These are phyloP conservation scores for Dissophora ornata DNA, from an alignment of 192 early-diverging fungal genomes.

Conservation along the genomic window DNA sequence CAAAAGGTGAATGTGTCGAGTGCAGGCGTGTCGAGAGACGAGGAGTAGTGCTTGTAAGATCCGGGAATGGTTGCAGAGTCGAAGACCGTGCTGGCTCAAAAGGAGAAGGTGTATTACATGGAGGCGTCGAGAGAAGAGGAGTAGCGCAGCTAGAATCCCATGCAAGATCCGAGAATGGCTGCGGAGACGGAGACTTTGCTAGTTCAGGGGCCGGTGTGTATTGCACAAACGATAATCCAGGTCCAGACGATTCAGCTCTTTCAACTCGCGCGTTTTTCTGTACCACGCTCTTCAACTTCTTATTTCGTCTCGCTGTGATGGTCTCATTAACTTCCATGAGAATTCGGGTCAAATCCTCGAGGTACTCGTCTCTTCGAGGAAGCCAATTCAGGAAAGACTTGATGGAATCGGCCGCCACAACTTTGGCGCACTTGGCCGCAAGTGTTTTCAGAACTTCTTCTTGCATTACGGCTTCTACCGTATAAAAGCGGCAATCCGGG, in stretches of 20 bases:
- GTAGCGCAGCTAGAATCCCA: too few species aligned
- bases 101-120: too few species aligned
- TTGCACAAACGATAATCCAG: neutral
- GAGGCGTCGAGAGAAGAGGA: too few species aligned
- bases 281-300: neutral
- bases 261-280: too few species aligned
- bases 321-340: neutral
- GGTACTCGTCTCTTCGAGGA: neutral
- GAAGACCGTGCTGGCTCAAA: too few species aligned
- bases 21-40: too few species aligned
- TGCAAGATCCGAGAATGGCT: neutral
- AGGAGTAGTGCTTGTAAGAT: too few species aligned
- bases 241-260: neutral
- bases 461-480: neutral
- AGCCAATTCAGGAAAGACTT: constrained; percentile 1
- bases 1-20: too few species aligned
- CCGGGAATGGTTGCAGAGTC: too few species aligned
- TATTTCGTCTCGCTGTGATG: too few species aligned
- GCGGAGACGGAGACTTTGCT: constrained; percentile 2
- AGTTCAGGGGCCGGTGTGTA: neutral
- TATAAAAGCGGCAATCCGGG: neutral
- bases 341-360: constrained; percentile 3
- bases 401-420: constrained; percentile 4
- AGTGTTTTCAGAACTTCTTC: constrained; percentile 1
- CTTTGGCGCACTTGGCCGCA: constrained; percentile 7